Evolutionary conservation across 371 early-diverging fungal genomes (phyloP), one percentile per base, ranked within the genome.

Genomic region (Nematocida homosporus): DNA sequence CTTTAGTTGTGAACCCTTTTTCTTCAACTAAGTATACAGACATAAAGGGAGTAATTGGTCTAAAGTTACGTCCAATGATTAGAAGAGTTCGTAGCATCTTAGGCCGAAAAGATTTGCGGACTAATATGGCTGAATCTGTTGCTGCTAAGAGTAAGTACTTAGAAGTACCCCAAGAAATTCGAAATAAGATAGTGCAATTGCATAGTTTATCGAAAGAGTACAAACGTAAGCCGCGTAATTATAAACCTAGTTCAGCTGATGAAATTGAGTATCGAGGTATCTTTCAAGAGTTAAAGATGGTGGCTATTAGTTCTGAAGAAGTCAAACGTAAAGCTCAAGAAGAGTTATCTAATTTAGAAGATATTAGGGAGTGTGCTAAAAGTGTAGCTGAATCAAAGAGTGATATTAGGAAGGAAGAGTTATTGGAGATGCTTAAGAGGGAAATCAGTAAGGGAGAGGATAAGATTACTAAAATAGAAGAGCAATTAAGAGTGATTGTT

Each of bases 21-120:
- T 65, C 55, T 42, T 81, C 79, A 23, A 81, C 75, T 16, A 81
- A 68, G 60, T 67, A 79, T 34, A 79, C 79, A 5, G 76, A 63
- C 29, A 79, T n/a, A 66, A 81, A 81, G 13, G 82, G 65, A n/a
- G 67, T 38, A 37, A 81, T 79, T 25, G 82, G 82, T 16, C 65
- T 44, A 20, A 81, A 79, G 47, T 67, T 76, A 56, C 78, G 79
- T 59, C 69, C 69, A 16, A 68, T 41, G 8, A 68, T 42, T 18
- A 68, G 51, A 40, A 68, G 60, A 16, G 69, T 20, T 8, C 35
- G 69, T 1, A 68, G 30, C 69, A 68, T 68, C 20, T 13, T 20
- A 44, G 60, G 6, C 25, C 25, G 57, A 66, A 66, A 66, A 66
- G 40, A 30, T 41, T 40, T 66, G 54, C 44, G 23, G 34, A 34